phyloP scores from a whole-genome alignment of 2,329 filamentous ascomycete genomes.

The Sporothrix pallida region DNA sequence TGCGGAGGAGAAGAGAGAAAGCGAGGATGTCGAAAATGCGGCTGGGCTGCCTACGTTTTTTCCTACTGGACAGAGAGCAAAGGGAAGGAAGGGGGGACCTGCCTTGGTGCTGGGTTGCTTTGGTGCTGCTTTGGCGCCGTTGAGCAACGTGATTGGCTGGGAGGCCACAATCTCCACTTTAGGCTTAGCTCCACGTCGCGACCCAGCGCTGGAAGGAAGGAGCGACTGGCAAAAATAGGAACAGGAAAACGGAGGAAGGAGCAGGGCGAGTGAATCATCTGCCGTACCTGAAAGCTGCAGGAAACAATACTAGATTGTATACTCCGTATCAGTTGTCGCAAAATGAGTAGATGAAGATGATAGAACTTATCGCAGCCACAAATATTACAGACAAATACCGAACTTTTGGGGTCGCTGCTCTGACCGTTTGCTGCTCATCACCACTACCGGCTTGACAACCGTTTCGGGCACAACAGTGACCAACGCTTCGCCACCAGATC shows the following conservation, averaged over 20 bases:
- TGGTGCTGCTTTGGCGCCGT: constrained; percentile 24
- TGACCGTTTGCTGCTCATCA: background rate
- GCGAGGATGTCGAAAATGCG: constrained; percentile 37
- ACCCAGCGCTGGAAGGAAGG: constrained; percentile 1
- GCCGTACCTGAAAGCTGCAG: background rate
- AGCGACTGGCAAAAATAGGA: constrained; percentile 10
- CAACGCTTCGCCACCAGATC: background rate
- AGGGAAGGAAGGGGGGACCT: constrained; percentile 24
- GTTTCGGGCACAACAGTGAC: background rate
- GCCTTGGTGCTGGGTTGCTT: constrained; percentile 14
- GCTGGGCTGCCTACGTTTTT: constrained; percentile 35
- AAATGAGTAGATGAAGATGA: too few relatives aligned
- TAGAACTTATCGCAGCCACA: too few relatives aligned
- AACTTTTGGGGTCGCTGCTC: too few relatives aligned
- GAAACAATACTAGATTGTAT: background rate
- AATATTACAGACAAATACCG: too few relatives aligned
- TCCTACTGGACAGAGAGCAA: constrained; percentile 34
- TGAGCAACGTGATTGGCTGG: constrained; percentile 34
- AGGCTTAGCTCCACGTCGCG: constrained; percentile 33
- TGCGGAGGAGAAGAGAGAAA: constrained; percentile 26
- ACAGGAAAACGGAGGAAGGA: constrained; percentile 24
- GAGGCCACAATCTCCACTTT: constrained; percentile 16
- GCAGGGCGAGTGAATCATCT: constrained; percentile 8
- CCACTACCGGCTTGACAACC: background rate
- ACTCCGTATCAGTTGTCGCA: too few relatives aligned